Evolutionary conservation across 1,284 basidiomycete species (phyloP).

Genomic region (Microstroma glucosiphilum): DNA sequence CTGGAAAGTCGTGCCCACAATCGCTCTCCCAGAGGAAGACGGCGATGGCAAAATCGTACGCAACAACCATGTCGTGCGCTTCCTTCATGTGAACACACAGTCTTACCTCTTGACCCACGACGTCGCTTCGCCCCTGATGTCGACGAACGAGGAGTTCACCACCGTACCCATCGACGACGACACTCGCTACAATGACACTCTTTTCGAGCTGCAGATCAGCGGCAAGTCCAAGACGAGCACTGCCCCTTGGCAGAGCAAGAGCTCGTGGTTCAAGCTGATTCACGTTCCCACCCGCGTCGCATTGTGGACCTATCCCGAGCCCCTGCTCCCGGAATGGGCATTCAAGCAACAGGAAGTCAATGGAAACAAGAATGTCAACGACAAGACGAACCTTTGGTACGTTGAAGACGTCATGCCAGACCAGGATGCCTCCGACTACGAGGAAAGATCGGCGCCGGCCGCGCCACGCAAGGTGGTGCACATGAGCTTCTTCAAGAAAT

Average conservation of each 20-base stretch:
- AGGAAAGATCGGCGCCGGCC: conserved; percentile 28
- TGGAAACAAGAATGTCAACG: conserved; percentile 85
- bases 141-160: conserved; percentile 95
- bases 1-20: conserved; percentile 95
- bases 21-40: conserved; percentile 61
- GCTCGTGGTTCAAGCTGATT: conserved; percentile 53
- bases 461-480: conserved; percentile 66
- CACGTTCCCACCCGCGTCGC: conserved; percentile 85
- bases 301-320: conserved; percentile 80
- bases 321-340: conserved; percentile 85
- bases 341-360: conserved; percentile 97
- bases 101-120: conserved; percentile 86
- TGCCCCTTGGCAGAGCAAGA: conserved; percentile 28
- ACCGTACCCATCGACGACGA: conserved; percentile 57
- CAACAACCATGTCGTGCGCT: conserved; percentile 79
- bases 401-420: conserved; percentile 73
- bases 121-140: conserved; percentile 91
- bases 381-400: conserved; percentile 79
- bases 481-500: conserved; percentile 91
- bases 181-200: conserved; percentile 51
- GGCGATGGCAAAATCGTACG: conserved; percentile 81
- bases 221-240: conserved; percentile 16
- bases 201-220: conserved; percentile 42
- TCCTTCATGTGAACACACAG: conserved; percentile 80
- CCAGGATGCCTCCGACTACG: conserved; percentile 58